Base-by-base conservation (phyloP, 129 eudicot genomes). In the Dittrichia graveolens region DNA sequence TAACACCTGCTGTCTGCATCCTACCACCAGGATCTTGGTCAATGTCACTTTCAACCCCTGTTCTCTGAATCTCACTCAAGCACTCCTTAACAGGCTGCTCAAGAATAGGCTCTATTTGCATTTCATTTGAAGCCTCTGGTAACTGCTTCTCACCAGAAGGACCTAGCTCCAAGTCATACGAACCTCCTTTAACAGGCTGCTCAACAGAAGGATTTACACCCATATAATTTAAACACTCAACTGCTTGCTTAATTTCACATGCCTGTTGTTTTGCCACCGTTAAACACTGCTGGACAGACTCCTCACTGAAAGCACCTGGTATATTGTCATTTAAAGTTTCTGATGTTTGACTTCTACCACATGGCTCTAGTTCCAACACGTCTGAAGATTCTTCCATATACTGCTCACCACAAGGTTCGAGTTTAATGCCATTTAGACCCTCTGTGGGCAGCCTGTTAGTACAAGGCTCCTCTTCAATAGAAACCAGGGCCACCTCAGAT, bases 361-460 rank as follows among this genome's bases (percentile, higher is more conserved):
- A 65, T 9, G 58, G 49, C 47, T 50, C 66, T 78, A 61, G 16
- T n/a, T 31, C 34, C 39, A 52, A 15, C 4, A 18, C 75, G 59
- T 67, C 54, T 44, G 75, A 59, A 18, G 52, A 67, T 58, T 68
- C 63, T 46, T 39, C 68, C 16, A 16, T 19, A n/a, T 38, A 41
- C 14, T 68, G 46, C 53, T 67, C 75, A 40, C 59, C 63, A 59
- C 75, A 68, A 59, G 75, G 81, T 14, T 62, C 61, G 11, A 15
- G 52, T 40, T 74, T 60, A 56, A 0, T 39, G 61, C 47, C 74
- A 61, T 62, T 45, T 45, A 55, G 46, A 63, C 56, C 79, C 70
- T 75, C 87, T n/a, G 58, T 57, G 35, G 61, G 68, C 6, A 15
- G 78, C 62, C 71, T 71, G 73, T 69, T 65, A 52, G 14, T 75